Evolutionary conservation across 306 rosid species (phyloP).

Genomic region (Medicago ruthenica): DNA sequence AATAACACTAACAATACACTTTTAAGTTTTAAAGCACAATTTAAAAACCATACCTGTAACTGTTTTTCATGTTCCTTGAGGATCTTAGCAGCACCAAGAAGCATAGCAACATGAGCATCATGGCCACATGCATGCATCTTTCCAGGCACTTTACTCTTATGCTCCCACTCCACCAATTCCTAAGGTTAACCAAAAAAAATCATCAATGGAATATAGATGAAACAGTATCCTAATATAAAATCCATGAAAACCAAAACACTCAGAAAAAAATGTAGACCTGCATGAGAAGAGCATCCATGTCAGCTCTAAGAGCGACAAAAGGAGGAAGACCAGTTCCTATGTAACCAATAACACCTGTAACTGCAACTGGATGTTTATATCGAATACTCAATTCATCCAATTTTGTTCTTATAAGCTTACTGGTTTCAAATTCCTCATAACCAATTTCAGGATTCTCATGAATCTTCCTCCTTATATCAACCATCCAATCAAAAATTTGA

Average conservation of each 20-base stretch:
- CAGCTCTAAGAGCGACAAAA: conserved; percentile 87
- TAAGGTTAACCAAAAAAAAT: conserved; percentile 35
- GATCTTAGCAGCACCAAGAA: conserved; percentile 90
- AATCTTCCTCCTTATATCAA: conserved; percentile 67
- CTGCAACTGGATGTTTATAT: conserved; percentile 70
- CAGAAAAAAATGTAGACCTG: conserved; percentile 53
- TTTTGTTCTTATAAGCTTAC: conserved; percentile 71
- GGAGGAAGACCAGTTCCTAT: conserved; percentile 75
- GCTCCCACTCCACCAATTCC: conserved; percentile 92
- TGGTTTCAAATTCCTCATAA: conserved; percentile 81
- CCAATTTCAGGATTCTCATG: conserved; percentile 88
- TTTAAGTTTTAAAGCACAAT: no score
- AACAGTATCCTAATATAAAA: conserved; percentile 13
- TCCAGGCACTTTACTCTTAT: conserved; percentile 84
- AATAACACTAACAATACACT: no score
- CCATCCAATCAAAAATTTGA: conserved; percentile 70
- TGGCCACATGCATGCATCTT: conserved; percentile 99
- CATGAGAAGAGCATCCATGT: conserved; percentile 88
- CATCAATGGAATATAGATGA: not conserved
- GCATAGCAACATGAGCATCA: conserved; percentile 94
- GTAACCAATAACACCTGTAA: conserved; percentile 76
- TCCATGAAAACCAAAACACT: conserved; percentile 12
- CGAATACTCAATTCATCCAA: conserved; percentile 63
- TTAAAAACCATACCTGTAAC: conserved; percentile 47
- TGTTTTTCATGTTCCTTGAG: conserved; percentile 64